Evolutionary conservation across 257 asterid species (phyloP).

Genomic region (Salvia miltiorrhiza): DNA sequence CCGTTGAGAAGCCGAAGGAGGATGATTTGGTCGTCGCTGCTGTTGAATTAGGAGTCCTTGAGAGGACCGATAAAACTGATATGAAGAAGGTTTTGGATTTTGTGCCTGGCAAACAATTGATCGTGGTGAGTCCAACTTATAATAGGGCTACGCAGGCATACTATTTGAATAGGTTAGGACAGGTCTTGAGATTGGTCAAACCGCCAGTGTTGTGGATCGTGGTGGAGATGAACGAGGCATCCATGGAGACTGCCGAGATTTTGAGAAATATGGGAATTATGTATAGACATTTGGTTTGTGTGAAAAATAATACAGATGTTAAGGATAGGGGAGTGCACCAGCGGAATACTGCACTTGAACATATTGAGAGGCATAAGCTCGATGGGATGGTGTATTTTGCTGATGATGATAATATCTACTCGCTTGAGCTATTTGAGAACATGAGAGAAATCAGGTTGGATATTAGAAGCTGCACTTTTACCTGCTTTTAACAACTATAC

Average conservation of each 20-base stretch:
- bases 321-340: conserved; percentile 86
- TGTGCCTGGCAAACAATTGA: conserved; percentile 50
- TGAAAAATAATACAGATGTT: conserved; percentile 55
- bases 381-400: conserved; percentile 94
- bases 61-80: conserved; percentile 26
- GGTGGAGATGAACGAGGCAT: conserved; percentile 76
- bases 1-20: conserved; percentile 31
- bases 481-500: neutral
- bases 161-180: conserved; percentile 81
- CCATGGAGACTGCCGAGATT: conserved; percentile 76
- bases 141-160: conserved; percentile 71
- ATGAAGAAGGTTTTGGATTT: conserved; percentile 30
- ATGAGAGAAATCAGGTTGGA: conserved; percentile 71
- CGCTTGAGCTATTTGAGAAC: conserved; percentile 79
- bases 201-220: conserved; percentile 91
- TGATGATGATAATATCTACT: conserved; percentile 76
- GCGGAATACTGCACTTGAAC: conserved; percentile 85
- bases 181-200: conserved; percentile 68
- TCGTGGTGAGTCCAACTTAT: conserved; percentile 81
- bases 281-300: conserved; percentile 81
- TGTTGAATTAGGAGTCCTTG: conserved; percentile 38
- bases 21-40: conserved; percentile 33
- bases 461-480: neutral
- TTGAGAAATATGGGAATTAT: conserved; percentile 73
- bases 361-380: conserved; percentile 80